A percentile compares a stretch with the other conserved stretches of the same genome.
Evolutionary conservation across 176 grass and related monocot genomes (phyloP).

Genomic region (Triticum urartu): DNA sequence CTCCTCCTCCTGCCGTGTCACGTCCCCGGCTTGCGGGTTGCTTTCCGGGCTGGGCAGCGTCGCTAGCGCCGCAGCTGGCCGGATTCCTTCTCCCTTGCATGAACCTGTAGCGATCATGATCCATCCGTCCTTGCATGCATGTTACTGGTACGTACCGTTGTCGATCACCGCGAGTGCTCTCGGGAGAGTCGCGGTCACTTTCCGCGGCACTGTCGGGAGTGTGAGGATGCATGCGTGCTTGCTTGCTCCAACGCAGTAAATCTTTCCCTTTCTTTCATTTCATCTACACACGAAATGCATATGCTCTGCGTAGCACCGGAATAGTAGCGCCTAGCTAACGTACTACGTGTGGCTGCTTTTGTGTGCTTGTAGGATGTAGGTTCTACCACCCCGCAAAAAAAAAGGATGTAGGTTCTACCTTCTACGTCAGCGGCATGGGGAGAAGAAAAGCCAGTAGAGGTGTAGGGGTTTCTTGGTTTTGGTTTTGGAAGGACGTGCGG

Average conservation of each 20-base stretch:
- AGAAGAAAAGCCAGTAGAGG: background rate
- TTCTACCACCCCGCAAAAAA: no score
- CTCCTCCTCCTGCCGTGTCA: background rate
- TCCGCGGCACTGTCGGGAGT: background rate
- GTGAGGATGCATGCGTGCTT: no score
- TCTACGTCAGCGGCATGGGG: background rate
- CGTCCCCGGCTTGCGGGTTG: background rate
- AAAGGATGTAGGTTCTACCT: background rate
- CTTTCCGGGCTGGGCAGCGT: slow-evolving; percentile 26
- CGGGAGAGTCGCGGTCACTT: background rate
- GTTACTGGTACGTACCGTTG: background rate
- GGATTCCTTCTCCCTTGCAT: background rate
- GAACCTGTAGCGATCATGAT: background rate
- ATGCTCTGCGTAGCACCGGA: background rate
- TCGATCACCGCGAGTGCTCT: background rate
- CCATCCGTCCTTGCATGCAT: background rate
- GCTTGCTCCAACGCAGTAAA: no score
- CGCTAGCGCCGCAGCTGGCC: slow-evolving; percentile 25
- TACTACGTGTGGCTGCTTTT: background rate
- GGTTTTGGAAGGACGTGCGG: slow-evolving; percentile 1
- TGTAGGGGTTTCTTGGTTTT: background rate
- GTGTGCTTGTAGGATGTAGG: background rate
- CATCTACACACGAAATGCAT: background rate
- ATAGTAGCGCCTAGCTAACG: background rate
- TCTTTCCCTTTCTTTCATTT: background rate